Evolutionary conservation across 768 basidiomycete species (phyloP), one percentile per base, ranked within the genome.

Genomic region (Lanmaoa rubissima): DNA sequence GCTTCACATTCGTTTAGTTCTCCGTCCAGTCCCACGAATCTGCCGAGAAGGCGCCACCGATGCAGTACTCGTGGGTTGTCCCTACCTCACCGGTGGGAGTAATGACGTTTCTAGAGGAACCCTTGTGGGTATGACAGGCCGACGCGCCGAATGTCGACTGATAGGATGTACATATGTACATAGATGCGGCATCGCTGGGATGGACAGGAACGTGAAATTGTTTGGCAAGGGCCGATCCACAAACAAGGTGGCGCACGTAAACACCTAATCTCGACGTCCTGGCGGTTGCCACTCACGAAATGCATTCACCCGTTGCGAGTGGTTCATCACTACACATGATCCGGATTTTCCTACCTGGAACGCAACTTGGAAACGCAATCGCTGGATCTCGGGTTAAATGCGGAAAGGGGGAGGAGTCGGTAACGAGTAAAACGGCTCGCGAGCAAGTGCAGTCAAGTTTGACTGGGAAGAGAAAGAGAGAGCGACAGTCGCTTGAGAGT

Each of bases 221-320:
- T 89, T 89, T 0, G 84, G 83, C 5, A 81, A 79, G 2, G 92
- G 91, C 32, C 88, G 81, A 62, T 92, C 91, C 12, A 36, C 26
- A 31, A 28, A 28, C 11, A 12, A 17, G 32, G 35, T 4, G 35
- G 21, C 39, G 13, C 44, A 24, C 21, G 21, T 24, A 24, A 24
- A 24, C 21, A 24, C 21, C 21, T 24, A 24, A 24, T 24, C 16
- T 49, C 21, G 32, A 6, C 28, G 28, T 6, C 32, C 2, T 10
- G 32, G 11, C 32, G 11, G 32, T 31, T 31, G 26, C 24, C 1
- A 17, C 3, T 16, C 16, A 16, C 5, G 24, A 38, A 28, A 48
- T 59, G 57, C 17, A 28, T 26, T 39, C 48, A 19, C 24, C 48
- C 9, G 3, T 26, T 14, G 38, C n/a, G 9, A 59, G 42, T 7